A percentile compares a stretch with the other conserved stretches of the same genome.
phyloP scores from a whole-genome alignment of 139 green algal genomes.

The Chlorella sp. region DNA sequence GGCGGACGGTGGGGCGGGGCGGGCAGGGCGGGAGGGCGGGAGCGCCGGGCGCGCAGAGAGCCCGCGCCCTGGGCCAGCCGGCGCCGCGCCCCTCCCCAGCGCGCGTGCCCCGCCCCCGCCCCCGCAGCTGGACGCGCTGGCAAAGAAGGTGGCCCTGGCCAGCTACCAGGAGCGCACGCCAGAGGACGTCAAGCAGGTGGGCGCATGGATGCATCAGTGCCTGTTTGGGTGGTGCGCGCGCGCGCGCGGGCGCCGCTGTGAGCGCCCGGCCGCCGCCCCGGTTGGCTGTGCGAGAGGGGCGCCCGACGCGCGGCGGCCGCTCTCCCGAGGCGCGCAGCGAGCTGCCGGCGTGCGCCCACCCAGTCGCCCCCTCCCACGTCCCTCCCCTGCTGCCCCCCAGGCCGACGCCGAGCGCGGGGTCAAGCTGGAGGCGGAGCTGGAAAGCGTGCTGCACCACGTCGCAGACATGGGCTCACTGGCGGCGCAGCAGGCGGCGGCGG shows the following conservation, averaged over 20 bases:
- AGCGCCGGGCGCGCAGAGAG: neutral
- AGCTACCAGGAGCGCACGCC: conserved; percentile 81
- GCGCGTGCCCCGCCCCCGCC: conserved; percentile 3
- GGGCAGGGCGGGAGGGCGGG: neutral
- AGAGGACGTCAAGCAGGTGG: conserved; percentile 50
- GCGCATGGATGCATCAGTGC: neutral
- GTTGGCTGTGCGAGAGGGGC: too few species aligned
- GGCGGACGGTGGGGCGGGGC: neutral
- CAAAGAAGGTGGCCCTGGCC: conserved; percentile 55
- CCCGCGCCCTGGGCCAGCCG: too few species aligned
- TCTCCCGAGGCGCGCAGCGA: too few species aligned
- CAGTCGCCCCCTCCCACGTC: neutral
- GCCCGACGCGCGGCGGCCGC: too few species aligned
- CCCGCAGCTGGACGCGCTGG: conserved; percentile 44
- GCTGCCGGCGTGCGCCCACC: neutral
- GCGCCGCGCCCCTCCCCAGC: conserved; percentile 6
- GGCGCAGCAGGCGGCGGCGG: too few species aligned
- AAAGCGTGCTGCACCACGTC: conserved; percentile 36
- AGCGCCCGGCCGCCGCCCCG: too few species aligned
- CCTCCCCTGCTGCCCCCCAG: conserved; percentile 10
- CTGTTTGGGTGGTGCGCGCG: neutral
- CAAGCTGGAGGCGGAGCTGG: conserved; percentile 64
- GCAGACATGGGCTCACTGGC: too few species aligned
- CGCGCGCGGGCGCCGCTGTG: too few species aligned
- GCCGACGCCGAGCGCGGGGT: conserved; percentile 56